Conservation (phyloP, 495 filamentous ascomycete genomes). For the Penicillium diatomitis region DNA sequence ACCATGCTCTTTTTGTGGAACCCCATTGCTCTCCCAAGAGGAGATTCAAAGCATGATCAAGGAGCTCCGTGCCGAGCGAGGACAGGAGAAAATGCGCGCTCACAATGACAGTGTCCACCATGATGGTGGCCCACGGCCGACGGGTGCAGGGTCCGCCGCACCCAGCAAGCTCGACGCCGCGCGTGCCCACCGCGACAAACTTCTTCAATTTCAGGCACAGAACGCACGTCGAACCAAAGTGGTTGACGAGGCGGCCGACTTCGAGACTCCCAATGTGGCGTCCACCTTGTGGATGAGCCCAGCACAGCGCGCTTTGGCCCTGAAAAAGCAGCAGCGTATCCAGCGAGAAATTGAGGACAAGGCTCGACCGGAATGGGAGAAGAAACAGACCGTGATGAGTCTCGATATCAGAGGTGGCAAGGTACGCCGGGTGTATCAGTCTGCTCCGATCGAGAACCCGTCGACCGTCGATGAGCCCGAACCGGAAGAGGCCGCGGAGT, state of each 20-base stretch:
- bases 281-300: conserved; percentile 83
- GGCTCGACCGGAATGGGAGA: conserved; percentile 86
- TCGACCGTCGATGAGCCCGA: conserved; percentile 29
- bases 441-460: conserved; percentile 21
- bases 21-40: conserved; percentile 55
- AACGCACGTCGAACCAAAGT: conserved; percentile 83
- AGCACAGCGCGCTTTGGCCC: conserved; percentile 72
- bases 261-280: conserved; percentile 61
- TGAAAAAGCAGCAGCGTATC: conserved; percentile 86
- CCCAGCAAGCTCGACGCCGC: conserved; percentile 33
- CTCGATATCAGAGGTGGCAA: conserved; percentile 74
- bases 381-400: conserved; percentile 75
- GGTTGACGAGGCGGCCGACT: conserved; percentile 89
- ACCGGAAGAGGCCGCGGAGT: conserved; percentile 22
- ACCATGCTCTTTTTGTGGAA: conserved; percentile 85
- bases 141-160: conserved; percentile 39
- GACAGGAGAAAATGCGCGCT: conserved; percentile 70
- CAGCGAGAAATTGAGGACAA: conserved; percentile 85
- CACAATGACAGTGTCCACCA: conserved; percentile 66
- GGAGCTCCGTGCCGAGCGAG: conserved; percentile 77
- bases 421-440: conserved; percentile 63
- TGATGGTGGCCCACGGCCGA: conserved; percentile 28
- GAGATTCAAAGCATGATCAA: conserved; percentile 80
- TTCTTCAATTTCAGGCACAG: conserved; percentile 77
- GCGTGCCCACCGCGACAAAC: conserved; percentile 68